Base-by-base conservation (phyloP, 352 stramenopile species). In the Poterioochromonas sp. region DNA sequence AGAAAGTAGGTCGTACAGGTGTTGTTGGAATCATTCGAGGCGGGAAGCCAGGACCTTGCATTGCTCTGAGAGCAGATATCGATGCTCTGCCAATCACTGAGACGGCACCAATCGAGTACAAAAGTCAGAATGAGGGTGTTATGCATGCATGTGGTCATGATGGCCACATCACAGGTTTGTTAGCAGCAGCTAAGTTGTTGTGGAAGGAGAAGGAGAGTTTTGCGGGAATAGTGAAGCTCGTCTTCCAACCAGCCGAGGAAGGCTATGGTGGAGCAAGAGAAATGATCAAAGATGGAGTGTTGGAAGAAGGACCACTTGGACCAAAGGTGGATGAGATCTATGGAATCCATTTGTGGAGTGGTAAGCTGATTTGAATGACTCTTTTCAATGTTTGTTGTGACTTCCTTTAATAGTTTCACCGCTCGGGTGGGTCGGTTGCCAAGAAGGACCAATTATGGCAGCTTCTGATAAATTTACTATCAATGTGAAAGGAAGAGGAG, bases 221-320 rank as follows among this genome's bases (percentile, higher is more conserved):
- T n/a, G 79, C 82, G 0, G 87, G 87, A 58, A 89, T 85, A 0
- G 87, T 98, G 20, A 89, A 91, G 41, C 88, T 98, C 34, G 85
- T 97, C 43, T 98, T 97, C 81, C 94, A 98, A 83, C 94, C 94
- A n/a, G 93, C 94, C 0, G 94, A 98, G 80, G 88, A 93, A 83
- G 93, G 94, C 79, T 90, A 89, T 37, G 93, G 90, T 35, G 94
- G 94, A 29, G 91, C 88, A 20, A 88, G 93, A 81, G 65, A 8
- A 1, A 74, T 74, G 65, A 74, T 74, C 5, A 34, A 51, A n/a
- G 65, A 74, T 54, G 65, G 65, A 35, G 2, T 2, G 3, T 39
- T 74, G 37, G 65, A 74, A 39, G 65, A 74, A 22, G 40, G 12
- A 26, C 40, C 2, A 2, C 58, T 35, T 39, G 65, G 65, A 37